phyloP scores from a whole-genome alignment of 2,329 filamentous ascomycete species.

The Colletotrichum acutatum region DNA sequence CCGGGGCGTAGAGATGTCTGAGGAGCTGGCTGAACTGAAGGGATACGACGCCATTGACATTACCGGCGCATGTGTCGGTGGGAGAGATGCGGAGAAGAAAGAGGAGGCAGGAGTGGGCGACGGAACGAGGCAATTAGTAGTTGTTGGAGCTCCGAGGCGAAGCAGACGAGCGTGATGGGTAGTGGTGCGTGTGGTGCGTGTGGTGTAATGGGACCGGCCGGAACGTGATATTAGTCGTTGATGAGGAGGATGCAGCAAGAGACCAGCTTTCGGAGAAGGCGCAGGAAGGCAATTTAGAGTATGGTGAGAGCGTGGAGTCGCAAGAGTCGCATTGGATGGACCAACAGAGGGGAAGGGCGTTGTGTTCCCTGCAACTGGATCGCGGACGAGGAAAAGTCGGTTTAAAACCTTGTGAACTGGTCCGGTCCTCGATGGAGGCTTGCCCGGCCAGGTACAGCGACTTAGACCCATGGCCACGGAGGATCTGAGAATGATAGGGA shows the following conservation, averaged over 20 bases:
- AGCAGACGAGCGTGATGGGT: slow-evolving; percentile 17
- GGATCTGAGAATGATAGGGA: slow-evolving; percentile 34
- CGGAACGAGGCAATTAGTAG: slow-evolving; percentile 35
- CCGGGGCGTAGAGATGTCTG: slow-evolving; percentile 65
- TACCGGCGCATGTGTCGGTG: slow-evolving; percentile 35
- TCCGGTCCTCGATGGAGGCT: slow-evolving; percentile 27
- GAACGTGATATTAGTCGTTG: slow-evolving; percentile 15
- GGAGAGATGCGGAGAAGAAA: slow-evolving; percentile 34
- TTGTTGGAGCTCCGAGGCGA: slow-evolving; percentile 29
- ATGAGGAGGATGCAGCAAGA: not conserved
- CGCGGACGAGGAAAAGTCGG: slow-evolving; percentile 48
- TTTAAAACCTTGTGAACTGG: slow-evolving; percentile 42
- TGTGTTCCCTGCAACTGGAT: slow-evolving; percentile 31
- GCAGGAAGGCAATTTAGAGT: slow-evolving; percentile 33
- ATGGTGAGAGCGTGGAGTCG: slow-evolving; percentile 33
- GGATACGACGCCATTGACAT: slow-evolving; percentile 43
- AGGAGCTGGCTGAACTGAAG: slow-evolving; percentile 58
- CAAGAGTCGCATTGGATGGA: slow-evolving; percentile 31
- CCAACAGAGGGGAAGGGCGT: slow-evolving; percentile 30
- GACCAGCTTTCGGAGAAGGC: slow-evolving; percentile 27
- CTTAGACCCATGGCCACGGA: slow-evolving; percentile 32
- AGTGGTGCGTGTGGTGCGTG: slow-evolving; percentile 7
- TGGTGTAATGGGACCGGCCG: slow-evolving; percentile 34
- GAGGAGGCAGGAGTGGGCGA: slow-evolving; percentile 34
- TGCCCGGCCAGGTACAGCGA: slow-evolving; percentile 31